Base-by-base conservation (phyloP, 2,329 filamentous ascomycete genomes). In the Didymella arachidicola region DNA sequence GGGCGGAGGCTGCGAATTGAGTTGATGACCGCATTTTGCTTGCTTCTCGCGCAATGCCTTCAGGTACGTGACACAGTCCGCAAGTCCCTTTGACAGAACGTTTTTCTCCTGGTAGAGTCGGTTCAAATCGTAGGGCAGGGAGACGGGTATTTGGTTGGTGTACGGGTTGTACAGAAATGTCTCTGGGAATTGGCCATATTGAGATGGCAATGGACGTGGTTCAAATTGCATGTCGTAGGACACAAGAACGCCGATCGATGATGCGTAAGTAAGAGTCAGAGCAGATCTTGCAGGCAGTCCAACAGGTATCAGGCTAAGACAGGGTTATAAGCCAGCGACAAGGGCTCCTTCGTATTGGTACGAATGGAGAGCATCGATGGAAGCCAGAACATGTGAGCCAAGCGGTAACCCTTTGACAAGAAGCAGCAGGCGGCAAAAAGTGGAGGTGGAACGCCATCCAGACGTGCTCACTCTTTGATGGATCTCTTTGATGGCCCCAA, bases 1-100 rank as follows among this genome's bases (percentile, higher is more conserved):
- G 39, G 57, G 8, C 42, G 50, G 2, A 57, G 59, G 16, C 62
- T 36, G 63, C 7, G 48, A 30, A 25, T 43, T 58, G 26, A 76
- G 57, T 7, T 62, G 60, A 4, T 63, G 64, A n/a, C 69, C 64
- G 41, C 65, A 70, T 11, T 62, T 68, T 30, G 59, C 67, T 47
- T 71, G 72, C 61, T 69, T 72, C 53, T 73, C 72, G 43, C 71
- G 71, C 16, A 76, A 65, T 11, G 65, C 68, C 42, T 72, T 68
- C 14, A 77, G 62, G 32, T 70, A 75, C 2, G 64, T 72, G 14
- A 66, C 70, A 27, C 72, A 74, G 41, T 71, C 73, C 41, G 71
- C 72, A 32, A 76, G 67, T 10, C 67, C 60, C 32, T 61, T 61
- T 16, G 74, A 70, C 11, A 76, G 57, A 7, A 73, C 60, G 0